phyloP scores from a whole-genome alignment of 495 filamentous ascomycete species.

The Schizothecium vesticola region DNA sequence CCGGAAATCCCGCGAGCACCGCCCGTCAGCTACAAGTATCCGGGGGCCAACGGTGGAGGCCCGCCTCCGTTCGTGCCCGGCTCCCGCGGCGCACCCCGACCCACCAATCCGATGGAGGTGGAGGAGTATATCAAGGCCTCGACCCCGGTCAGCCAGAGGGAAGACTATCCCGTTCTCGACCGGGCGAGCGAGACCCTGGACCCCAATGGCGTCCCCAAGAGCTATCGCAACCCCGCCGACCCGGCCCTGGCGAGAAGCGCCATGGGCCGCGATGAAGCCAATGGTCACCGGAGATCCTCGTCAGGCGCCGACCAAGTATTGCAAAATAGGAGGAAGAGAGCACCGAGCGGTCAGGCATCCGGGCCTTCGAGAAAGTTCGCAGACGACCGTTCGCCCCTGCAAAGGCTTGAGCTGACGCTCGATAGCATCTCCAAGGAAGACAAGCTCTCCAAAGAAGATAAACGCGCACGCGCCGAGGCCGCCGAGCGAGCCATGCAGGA shows the following conservation, averaged over 20 bases:
- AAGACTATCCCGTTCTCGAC: constrained; percentile 30
- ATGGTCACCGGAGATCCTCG: constrained; percentile 24
- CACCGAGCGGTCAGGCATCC: constrained; percentile 15
- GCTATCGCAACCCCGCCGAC: constrained; percentile 23
- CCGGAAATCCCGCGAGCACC: constrained; percentile 56
- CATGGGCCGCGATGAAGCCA: constrained; percentile 11
- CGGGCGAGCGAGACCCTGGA: constrained; percentile 27
- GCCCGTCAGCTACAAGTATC: constrained; percentile 52
- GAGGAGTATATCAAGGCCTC: constrained; percentile 36
- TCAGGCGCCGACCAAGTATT: constrained; percentile 28
- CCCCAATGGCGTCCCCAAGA: constrained; percentile 20
- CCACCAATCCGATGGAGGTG: constrained; percentile 33
- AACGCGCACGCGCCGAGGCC: constrained; percentile 71
- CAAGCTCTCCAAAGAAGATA: constrained; percentile 78
- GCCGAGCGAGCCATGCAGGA: constrained; percentile 56
- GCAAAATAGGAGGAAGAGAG: constrained; percentile 22
- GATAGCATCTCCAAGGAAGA: constrained; percentile 48
- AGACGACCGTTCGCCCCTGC: constrained; percentile 77
- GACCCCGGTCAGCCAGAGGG: constrained; percentile 27
- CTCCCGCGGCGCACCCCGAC: constrained; percentile 21
- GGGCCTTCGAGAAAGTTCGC: constrained; percentile 53
- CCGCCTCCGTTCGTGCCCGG: constrained; percentile 23
- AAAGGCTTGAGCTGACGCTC: constrained; percentile 83
- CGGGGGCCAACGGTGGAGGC: constrained; percentile 38
- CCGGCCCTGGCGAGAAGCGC: constrained; percentile 11